Percentiles rank a stretch among this genome's conserved stretches.
These are phyloP conservation scores for Trypanosoma platydactyli DNA, from an alignment of 208 protist genomes.

Conservation along the genomic window DNA sequence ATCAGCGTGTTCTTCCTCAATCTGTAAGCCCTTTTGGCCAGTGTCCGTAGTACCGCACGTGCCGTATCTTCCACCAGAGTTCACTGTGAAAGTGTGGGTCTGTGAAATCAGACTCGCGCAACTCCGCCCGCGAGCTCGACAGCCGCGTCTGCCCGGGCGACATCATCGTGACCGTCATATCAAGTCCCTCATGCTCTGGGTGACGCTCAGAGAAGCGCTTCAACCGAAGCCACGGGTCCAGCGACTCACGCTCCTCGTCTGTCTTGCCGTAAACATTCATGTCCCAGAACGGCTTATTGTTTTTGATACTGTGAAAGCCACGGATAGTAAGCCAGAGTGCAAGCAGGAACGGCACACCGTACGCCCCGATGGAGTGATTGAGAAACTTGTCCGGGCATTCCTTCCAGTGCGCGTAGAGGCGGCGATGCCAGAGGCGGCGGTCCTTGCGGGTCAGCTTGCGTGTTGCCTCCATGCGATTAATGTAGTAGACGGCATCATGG, in stretches of 20 bases:
- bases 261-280: conserved; percentile 75
- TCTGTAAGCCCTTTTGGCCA: conserved; percentile 86
- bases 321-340: conserved; percentile 67
- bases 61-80: conserved; percentile 88
- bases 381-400: conserved; percentile 83
- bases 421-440: conserved; percentile 75
- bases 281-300: conserved; percentile 90
- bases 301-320: conserved; percentile 83
- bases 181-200: conserved; percentile 79
- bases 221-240: conserved; percentile 65
- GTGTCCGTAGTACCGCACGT: conserved; percentile 84
- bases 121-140: conserved; percentile 70
- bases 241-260: conserved; percentile 56
- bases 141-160: conserved; percentile 79
- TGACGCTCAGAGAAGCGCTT: conserved; percentile 85
- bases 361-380: conserved; percentile 61
- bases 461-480: conserved; percentile 56
- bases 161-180: conserved; percentile 73
- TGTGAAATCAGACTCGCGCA: conserved; percentile 86
- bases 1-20: conserved; percentile 22
- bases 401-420: conserved; percentile 79
- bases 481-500: conserved; percentile 79
- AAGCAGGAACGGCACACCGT: conserved; percentile 61
- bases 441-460: conserved; percentile 87
- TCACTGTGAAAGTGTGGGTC: conserved; percentile 89